Percentiles rank a stretch among this genome's conserved stretches.
phyloP scores from a whole-genome alignment of 441 rosid genomes.

The Brassica balearica region DNA sequence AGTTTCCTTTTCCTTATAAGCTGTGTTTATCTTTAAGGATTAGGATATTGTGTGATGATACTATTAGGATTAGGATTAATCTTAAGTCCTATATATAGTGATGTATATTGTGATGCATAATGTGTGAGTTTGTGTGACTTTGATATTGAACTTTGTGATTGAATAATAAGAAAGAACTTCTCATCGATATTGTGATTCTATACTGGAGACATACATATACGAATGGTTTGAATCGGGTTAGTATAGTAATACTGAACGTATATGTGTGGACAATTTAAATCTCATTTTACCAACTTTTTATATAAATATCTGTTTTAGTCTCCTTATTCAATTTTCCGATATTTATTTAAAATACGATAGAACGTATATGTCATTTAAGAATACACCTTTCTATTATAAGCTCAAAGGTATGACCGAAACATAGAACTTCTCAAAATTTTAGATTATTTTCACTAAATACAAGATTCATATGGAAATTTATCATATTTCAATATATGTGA shows the following conservation, averaged over 20 bases:
- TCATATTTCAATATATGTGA: not conserved
- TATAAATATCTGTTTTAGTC: not conserved
- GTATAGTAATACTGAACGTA: not conserved
- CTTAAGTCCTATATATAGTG: too few species aligned
- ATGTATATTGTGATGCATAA: too few species aligned
- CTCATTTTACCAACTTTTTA: not conserved
- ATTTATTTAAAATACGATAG: not conserved
- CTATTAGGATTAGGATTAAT: too few species aligned
- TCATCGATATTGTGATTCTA: too few species aligned
- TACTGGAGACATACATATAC: too few species aligned
- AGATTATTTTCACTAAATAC: not conserved
- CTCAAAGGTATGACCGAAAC: not conserved
- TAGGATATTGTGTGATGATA: too few species aligned
- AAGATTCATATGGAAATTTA: not conserved
- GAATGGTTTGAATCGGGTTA: not conserved
- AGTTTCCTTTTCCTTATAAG: too few species aligned
- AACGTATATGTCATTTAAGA: not conserved
- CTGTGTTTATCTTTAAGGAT: too few species aligned
- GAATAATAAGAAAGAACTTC: too few species aligned
- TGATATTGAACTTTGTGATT: too few species aligned
- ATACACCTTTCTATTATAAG: not conserved
- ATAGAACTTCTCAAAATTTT: not conserved
- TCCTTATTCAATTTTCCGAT: not conserved
- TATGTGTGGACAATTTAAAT: not conserved
- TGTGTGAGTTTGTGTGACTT: too few species aligned